phyloP scores from a whole-genome alignment of 2,329 filamentous ascomycete species.

The Mycocentrospora acerina region DNA sequence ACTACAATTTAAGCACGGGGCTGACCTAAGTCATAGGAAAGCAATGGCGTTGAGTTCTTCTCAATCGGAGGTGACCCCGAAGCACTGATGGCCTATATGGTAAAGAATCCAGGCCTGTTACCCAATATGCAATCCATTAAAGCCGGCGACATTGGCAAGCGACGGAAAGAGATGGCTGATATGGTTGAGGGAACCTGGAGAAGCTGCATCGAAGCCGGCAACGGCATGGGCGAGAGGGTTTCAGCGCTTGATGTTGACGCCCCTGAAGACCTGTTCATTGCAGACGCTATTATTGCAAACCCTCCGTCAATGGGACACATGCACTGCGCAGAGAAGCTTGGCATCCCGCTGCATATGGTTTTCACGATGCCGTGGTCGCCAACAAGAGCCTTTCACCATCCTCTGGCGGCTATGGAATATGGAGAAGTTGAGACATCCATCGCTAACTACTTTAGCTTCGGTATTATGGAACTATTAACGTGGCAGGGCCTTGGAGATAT shows the following conservation, averaged over 20 bases:
- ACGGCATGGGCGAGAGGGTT: constrained; percentile 16
- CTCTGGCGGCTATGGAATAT: constrained; percentile 51
- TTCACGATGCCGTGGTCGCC: constrained; percentile 68
- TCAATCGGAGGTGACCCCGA: constrained; percentile 38
- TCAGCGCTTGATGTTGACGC: constrained; percentile 14
- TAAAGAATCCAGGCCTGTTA: constrained; percentile 49
- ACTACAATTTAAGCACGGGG: too few species aligned
- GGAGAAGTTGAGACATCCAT: constrained; percentile 35
- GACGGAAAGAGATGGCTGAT: constrained; percentile 28
- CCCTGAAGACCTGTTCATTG: constrained; percentile 65
- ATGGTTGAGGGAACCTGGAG: constrained; percentile 38
- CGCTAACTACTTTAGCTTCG: constrained; percentile 51
- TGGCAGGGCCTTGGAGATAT: constrained; percentile 54
- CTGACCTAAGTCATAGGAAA: constrained; percentile 8
- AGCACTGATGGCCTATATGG: constrained; percentile 56
- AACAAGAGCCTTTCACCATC: constrained; percentile 52
- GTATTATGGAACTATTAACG: constrained; percentile 51
- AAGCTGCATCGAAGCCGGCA: constrained; percentile 44
- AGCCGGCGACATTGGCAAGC: constrained; percentile 36
- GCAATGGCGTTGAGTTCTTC: constrained; percentile 41
- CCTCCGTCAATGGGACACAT: constrained; percentile 44
- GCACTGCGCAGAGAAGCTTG: constrained; percentile 71
- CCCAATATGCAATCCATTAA: constrained; percentile 31
- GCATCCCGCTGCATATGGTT: constrained; percentile 76
- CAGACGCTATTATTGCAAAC: constrained; percentile 52